A percentile compares a stretch with the other conserved stretches of the same genome.
These are phyloP conservation scores for Fusarium abutilonis DNA, from an alignment of 2,329 filamentous ascomycete genomes.

Conservation along the genomic window DNA sequence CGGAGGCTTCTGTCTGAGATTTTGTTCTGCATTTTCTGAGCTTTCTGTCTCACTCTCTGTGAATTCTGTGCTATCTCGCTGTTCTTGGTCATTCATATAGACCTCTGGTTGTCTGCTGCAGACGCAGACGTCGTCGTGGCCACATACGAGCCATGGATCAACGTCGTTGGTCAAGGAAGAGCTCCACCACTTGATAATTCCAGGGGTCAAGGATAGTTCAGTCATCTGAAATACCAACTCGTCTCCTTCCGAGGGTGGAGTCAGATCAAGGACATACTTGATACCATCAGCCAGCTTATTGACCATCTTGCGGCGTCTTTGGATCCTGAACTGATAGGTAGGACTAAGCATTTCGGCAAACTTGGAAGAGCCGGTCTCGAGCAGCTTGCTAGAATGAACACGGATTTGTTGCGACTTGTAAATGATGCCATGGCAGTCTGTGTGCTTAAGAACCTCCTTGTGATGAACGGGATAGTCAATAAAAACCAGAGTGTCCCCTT, in stretches of 20 bases:
- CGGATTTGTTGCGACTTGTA: slow-evolving; percentile 53
- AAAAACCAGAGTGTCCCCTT: slow-evolving; percentile 58
- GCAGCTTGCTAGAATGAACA: slow-evolving; percentile 59
- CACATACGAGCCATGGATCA: slow-evolving; percentile 48
- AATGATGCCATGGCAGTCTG: slow-evolving; percentile 51
- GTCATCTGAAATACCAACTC: slow-evolving; percentile 68
- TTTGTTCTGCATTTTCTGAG: neutral
- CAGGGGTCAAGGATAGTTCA: slow-evolving; percentile 65
- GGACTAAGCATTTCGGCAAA: slow-evolving; percentile 59
- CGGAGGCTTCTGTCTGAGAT: neutral
- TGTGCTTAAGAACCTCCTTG: slow-evolving; percentile 23
- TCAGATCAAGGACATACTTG: slow-evolving; percentile 70
- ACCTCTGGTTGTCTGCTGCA: slow-evolving; percentile 38
- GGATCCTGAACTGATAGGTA: slow-evolving; percentile 53
- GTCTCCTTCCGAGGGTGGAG: slow-evolving; percentile 69
- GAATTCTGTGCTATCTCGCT: neutral
- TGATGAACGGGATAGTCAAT: slow-evolving; percentile 51
- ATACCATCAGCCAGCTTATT: slow-evolving; percentile 55
- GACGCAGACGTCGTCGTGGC: slow-evolving; percentile 55
- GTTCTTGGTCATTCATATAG: neutral
- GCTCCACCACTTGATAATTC: slow-evolving; percentile 65
- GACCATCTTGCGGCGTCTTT: slow-evolving; percentile 51
- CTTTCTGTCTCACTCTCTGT: neutral
- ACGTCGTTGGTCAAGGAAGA: slow-evolving; percentile 49
- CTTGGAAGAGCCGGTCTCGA: slow-evolving; percentile 57